phyloP scores from a whole-genome alignment of 176 grass and related monocot genomes.

The Aegilops speltoides region DNA sequence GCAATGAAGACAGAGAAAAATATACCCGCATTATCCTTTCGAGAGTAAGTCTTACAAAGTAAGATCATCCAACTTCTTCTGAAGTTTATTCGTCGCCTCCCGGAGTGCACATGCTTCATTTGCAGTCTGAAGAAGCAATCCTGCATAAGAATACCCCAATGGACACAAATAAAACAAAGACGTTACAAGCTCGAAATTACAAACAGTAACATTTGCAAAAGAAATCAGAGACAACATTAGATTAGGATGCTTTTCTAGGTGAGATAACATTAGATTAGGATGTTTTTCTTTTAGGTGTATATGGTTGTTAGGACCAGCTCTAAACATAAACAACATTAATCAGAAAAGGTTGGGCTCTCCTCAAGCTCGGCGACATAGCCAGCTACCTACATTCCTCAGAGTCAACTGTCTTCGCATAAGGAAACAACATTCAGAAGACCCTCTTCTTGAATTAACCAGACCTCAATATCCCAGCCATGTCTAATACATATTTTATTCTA shows the following conservation, averaged over 20 bases:
- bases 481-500: too few species aligned
- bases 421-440: neutral
- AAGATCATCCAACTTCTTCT: slow-evolving; percentile 92
- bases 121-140: slow-evolving; percentile 56
- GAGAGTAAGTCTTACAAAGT: slow-evolving; percentile 63
- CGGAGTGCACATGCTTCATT: slow-evolving; percentile 92
- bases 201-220: neutral
- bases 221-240: neutral
- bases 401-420: neutral
- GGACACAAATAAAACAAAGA: slow-evolving; percentile 24
- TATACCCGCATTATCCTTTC: slow-evolving; percentile 80
- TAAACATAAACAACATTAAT: neutral
- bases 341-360: neutral
- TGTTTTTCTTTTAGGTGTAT: neutral
- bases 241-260: too few species aligned
- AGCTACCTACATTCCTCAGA: neutral
- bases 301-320: neutral
- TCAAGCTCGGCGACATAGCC: neutral
- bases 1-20: neutral
- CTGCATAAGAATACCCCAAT: slow-evolving; percentile 27
- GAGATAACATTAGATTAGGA: too few species aligned
- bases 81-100: slow-evolving; percentile 91
- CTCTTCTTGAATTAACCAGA: neutral
- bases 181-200: neutral
- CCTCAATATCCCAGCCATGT: neutral